Evolutionary conservation across 148 eudicot genomes (phyloP).

Genomic region (Pharnaceum exiguum): DNA sequence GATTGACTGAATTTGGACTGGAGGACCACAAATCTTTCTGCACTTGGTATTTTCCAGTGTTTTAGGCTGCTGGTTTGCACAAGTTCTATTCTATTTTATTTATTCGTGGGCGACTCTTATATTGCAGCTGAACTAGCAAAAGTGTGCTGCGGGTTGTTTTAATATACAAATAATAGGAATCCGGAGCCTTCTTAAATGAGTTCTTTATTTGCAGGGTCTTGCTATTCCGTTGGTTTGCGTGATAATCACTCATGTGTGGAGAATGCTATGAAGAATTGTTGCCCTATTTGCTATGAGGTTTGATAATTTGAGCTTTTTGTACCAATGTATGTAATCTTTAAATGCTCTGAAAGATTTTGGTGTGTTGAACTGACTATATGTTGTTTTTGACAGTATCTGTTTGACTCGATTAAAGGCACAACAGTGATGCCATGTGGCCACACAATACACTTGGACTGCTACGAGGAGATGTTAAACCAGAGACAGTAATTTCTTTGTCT

Average conservation of each 20-base stretch:
- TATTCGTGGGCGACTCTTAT: no score
- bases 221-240: conserved; percentile 53
- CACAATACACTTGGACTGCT: conserved; percentile 69
- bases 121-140: no score
- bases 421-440: conserved; percentile 77
- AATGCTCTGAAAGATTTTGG: no score
- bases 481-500: conserved; percentile 43
- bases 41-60: no score
- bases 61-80: no score
- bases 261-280: conserved; percentile 79
- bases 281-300: conserved; percentile 97
- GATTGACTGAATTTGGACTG: no score
- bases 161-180: no score
- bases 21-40: no score
- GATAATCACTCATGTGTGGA: conserved; percentile 80
- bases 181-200: background rate
- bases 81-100: no score
- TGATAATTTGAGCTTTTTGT: conserved; percentile 12
- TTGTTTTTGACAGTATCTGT: conserved; percentile 58
- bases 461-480: conserved; percentile 39
- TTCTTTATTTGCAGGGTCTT: conserved; percentile 49
- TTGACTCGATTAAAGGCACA: conserved; percentile 61
- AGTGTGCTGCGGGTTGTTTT: no score
- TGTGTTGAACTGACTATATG: conserved; percentile 3
- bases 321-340: background rate